These are phyloP conservation scores for Aspergillus amoenus DNA, from an alignment of 2,329 filamentous ascomycete genomes.

Conservation along the genomic window DNA sequence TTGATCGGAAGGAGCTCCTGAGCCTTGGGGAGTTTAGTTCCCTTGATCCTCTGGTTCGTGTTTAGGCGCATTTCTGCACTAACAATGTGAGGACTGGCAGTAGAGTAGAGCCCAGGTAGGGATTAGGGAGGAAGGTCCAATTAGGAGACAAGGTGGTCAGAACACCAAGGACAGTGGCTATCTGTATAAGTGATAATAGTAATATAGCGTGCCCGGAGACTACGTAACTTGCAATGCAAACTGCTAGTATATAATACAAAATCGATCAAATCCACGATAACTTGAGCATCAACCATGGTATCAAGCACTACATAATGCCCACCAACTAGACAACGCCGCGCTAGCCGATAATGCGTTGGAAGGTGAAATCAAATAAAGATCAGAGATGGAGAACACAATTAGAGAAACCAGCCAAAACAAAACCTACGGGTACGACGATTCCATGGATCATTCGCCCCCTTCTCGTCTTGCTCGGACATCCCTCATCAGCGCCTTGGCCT, in stretches of 20 bases:
- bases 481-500: conserved; percentile 87
- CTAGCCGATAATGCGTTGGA: neutral
- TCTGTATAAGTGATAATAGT: too few species aligned
- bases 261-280: neutral
- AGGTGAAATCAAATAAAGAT: neutral
- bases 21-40: conserved; percentile 19
- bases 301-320: neutral
- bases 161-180: too few species aligned
- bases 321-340: conserved; percentile 5
- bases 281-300: neutral
- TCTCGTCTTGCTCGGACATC: conserved; percentile 80
- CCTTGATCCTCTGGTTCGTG: conserved; percentile 14
- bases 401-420: neutral
- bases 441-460: conserved; percentile 19
- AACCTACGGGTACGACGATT: neutral
- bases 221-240: neutral
- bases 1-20: conserved; percentile 27
- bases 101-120: too few species aligned
- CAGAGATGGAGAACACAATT: neutral
- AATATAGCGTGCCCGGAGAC: too few species aligned
- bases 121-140: too few species aligned
- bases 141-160: too few species aligned
- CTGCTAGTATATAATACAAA: neutral
- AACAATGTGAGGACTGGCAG: too few species aligned
- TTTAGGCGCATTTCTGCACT: neutral